Evolutionary conservation across 140 eudicot genomes (phyloP), one percentile per base, ranked within the genome.

Genomic region (Flaveria floridana): DNA sequence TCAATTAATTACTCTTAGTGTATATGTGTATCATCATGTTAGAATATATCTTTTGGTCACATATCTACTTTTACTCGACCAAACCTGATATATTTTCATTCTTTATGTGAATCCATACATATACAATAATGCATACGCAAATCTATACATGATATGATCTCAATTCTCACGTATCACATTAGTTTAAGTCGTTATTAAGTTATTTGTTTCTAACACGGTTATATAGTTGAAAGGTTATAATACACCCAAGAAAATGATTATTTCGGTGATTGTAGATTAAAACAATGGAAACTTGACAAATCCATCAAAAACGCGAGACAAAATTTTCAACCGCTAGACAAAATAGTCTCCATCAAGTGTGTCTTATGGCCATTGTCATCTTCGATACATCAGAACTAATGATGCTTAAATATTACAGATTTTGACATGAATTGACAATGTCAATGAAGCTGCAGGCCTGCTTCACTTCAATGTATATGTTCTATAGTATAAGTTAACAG

Each of bases 381-480:
- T 25, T 61, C 42, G 26, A 13, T 61, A 61, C 66, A 11, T 59
- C n/a, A 11, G 26, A 59, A 34, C 41, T 34, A 20, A 57, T 57
- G 34, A 58, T 58, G 11, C 6, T 55, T 58, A 58, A 10, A 21
- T 15, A 58, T 58, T 11, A 58, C 37, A 23, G 2, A 21, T 20
- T 21, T 58, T 58, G 65, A 57, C 65, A 20, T 26, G 64, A 57
- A 57, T 59, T 59, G 65, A 59, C 18, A 59, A 61, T 61, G 41
- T 26, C 67, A 61, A 61, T 26, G 67, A 63, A 28, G 9, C 21
- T 62, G 68, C 68, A 62, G 68, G 20, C 68, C 20, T 11, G 14
- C 16, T 59, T 59, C 5, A 59, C 41, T 1, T 4, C n/a, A 62
- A 62, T 62, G 46, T 23, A 62, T 61, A 11, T 61, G 67, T 25